Percentiles rank a stretch among this genome's conserved stretches.
Conservation (phyloP, 2,329 filamentous ascomycete species). For the Thelonectria rubi region DNA sequence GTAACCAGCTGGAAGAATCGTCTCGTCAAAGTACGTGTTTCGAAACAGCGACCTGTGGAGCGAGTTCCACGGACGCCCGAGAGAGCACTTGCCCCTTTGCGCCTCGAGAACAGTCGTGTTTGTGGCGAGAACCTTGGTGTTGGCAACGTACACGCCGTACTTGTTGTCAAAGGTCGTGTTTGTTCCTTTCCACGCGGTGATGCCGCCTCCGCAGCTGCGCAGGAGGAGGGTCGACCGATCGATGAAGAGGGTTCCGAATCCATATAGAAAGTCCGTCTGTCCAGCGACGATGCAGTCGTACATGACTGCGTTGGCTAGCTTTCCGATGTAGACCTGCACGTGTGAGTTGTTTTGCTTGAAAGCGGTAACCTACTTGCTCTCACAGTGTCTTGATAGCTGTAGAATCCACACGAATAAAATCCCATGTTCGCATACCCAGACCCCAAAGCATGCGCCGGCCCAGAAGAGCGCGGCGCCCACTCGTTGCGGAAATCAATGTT, state of each 20-base stretch:
- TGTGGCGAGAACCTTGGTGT: slow-evolving; percentile 61
- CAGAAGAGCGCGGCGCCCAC: slow-evolving; percentile 58
- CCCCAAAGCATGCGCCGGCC: slow-evolving; percentile 68
- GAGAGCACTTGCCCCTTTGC: slow-evolving; percentile 56
- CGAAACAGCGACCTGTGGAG: slow-evolving; percentile 65
- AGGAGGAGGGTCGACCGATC: slow-evolving; percentile 61
- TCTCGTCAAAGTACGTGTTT: slow-evolving; percentile 61
- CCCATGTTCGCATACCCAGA: slow-evolving; percentile 71
- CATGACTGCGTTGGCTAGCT: slow-evolving; percentile 73
- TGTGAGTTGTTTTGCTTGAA: neutral
- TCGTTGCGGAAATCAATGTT: slow-evolving; percentile 73
- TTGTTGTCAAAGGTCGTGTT: slow-evolving; percentile 73
- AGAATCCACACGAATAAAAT: slow-evolving; percentile 73
- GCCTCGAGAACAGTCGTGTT: slow-evolving; percentile 54
- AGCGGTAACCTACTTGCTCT: slow-evolving; percentile 13
- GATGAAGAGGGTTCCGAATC: slow-evolving; percentile 71
- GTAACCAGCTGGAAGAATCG: slow-evolving; percentile 62
- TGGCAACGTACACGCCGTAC: slow-evolving; percentile 71
- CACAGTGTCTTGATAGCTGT: slow-evolving; percentile 74
- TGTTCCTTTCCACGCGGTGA: slow-evolving; percentile 71
- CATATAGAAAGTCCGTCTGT: slow-evolving; percentile 74
- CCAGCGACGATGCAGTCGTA: slow-evolving; percentile 67
- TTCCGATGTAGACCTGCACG: slow-evolving; percentile 67
- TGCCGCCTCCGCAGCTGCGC: slow-evolving; percentile 69
- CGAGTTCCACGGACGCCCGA: slow-evolving; percentile 69